Conservation (phyloP, 148 eudicot genomes). For the Nepenthes mirabilis region DNA sequence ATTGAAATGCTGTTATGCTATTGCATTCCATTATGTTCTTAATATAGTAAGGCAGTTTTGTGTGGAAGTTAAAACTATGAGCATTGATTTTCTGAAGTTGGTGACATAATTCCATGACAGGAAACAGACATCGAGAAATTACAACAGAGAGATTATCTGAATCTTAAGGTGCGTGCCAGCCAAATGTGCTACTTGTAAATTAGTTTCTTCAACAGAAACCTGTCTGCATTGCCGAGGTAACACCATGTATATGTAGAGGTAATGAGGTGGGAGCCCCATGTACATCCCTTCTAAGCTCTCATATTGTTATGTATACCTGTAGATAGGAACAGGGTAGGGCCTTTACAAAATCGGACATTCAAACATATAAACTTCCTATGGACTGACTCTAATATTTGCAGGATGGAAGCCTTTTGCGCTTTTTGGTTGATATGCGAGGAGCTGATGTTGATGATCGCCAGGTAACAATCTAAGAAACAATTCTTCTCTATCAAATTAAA, state of each 20-base stretch:
- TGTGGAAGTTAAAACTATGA: background rate
- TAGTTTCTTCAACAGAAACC: too few species aligned
- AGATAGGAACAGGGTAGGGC: background rate
- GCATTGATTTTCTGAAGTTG: slow-evolving; percentile 7
- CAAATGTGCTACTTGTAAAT: background rate
- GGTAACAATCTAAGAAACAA: slow-evolving; percentile 28
- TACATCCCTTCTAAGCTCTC: background rate
- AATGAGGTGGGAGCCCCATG: too few species aligned
- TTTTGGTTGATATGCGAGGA: slow-evolving; percentile 96
- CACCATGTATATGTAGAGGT: too few species aligned
- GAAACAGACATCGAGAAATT: slow-evolving; percentile 95
- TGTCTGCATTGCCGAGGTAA: too few species aligned
- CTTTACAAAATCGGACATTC: background rate
- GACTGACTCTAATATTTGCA: slow-evolving; percentile 20
- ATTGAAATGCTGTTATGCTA: too few species aligned
- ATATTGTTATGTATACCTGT: background rate
- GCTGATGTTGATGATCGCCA: slow-evolving; percentile 96
- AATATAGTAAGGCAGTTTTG: background rate
- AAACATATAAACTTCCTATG: slow-evolving; percentile 1
- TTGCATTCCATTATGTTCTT: background rate
- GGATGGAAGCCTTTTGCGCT: slow-evolving; percentile 97
- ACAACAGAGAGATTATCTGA: slow-evolving; percentile 86
- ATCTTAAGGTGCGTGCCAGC: slow-evolving; percentile 55
- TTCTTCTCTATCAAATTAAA: background rate
- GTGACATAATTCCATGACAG: slow-evolving; percentile 29